Conservation (phyloP, 441 rosid genomes). For the Adansonia rubrostipa region DNA sequence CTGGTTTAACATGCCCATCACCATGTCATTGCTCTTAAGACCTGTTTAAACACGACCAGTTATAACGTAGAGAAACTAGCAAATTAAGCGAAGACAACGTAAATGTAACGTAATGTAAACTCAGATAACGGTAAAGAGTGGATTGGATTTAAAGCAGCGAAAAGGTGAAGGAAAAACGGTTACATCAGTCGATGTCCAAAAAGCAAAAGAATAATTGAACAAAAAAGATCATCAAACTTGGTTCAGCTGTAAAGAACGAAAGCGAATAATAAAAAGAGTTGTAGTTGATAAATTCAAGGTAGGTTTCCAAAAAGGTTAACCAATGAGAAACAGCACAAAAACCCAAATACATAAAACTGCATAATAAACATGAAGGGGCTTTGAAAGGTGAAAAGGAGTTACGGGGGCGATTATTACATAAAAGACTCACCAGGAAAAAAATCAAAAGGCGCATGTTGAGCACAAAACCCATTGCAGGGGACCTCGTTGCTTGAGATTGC, state of each 20-base stretch:
- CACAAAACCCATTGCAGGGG: constrained; percentile 36
- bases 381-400: not conserved
- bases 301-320: constrained; percentile 15
- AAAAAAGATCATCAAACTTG: constrained; percentile 22
- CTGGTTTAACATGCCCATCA: constrained; percentile 46
- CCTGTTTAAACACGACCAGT: constrained; percentile 33
- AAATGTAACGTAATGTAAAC: not conserved
- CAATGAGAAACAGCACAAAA: constrained; percentile 18
- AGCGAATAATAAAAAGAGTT: not conserved
- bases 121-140: not conserved
- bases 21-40: constrained; percentile 45
- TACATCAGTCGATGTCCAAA: constrained; percentile 30
- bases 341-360: constrained; percentile 14
- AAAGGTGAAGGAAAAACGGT: constrained; percentile 13
- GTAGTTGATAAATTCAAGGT: not conserved
- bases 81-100: not conserved
- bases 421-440: constrained; percentile 52
- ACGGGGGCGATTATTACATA: not conserved
- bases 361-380: not conserved
- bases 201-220: constrained; percentile 24
- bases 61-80: constrained; percentile 10
- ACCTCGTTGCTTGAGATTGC: constrained; percentile 32
- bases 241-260: not conserved
- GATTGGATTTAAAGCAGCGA: constrained; percentile 22
- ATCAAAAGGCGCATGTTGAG: constrained; percentile 50